Conservation (phyloP, 352 stramenopile genomes). For the Elongisporangium anandrum region DNA sequence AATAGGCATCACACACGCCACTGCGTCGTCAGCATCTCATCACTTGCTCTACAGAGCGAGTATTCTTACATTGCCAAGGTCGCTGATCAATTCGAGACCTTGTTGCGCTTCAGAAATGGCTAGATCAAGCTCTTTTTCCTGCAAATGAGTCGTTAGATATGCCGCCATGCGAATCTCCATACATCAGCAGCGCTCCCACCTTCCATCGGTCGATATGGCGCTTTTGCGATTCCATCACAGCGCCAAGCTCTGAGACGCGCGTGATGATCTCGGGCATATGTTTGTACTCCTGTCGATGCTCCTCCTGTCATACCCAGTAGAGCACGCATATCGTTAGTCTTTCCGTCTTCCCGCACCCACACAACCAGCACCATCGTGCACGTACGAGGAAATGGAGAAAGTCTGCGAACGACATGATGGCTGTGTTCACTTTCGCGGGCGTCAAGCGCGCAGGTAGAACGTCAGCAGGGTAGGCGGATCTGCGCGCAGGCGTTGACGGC, state of each 20-base stretch:
- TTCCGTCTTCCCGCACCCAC: conserved; percentile 5
- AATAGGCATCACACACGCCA: conserved; percentile 1
- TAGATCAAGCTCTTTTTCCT: conserved; percentile 74
- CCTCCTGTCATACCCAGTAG: conserved; percentile 45
- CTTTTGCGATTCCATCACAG: conserved; percentile 84
- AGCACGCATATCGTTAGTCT: conserved; percentile 7
- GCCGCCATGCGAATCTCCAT: not conserved
- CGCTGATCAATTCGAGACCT: conserved; percentile 52
- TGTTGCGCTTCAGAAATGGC: conserved; percentile 68
- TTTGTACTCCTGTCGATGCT: conserved; percentile 61
- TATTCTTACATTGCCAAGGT: conserved; percentile 39
- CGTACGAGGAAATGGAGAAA: conserved; percentile 82
- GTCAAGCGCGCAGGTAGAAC: conserved; percentile 67
- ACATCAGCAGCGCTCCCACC: conserved; percentile 6
- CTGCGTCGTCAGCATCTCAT: not conserved
- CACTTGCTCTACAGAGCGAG: not conserved
- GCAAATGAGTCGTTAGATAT: conserved; percentile 4
- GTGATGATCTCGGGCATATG: conserved; percentile 80
- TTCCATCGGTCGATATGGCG: conserved; percentile 83
- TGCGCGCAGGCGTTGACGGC: conserved; percentile 19
- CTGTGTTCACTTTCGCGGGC: conserved; percentile 63
- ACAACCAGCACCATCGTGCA: not conserved
- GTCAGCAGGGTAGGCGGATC: conserved; percentile 13
- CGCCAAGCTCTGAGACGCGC: conserved; percentile 66
- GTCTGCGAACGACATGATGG: conserved; percentile 78